A percentile compares a stretch with the other conserved stretches of the same genome.
These are phyloP conservation scores for Kodamaea derodonti DNA, from an alignment of 1,139 yeast species.

Conservation along the genomic window DNA sequence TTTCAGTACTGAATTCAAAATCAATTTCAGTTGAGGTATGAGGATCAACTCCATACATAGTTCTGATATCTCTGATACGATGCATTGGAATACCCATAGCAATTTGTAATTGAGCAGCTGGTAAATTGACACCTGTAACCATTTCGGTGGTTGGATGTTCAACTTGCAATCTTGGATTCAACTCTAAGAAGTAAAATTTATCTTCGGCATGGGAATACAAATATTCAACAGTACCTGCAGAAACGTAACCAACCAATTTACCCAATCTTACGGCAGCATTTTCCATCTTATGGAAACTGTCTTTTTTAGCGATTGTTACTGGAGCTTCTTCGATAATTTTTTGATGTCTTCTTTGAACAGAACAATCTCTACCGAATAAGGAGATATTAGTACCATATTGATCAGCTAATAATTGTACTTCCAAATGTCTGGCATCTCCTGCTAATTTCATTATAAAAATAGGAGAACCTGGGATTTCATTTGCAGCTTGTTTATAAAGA, in stretches of 20 bases:
- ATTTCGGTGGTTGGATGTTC: conserved; percentile 99
- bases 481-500: conserved; percentile 83
- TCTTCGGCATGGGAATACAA: conserved; percentile 90
- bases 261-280: conserved; percentile 96
- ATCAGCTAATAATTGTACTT: conserved; percentile 91
- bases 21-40: conserved; percentile 88
- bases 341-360: conserved; percentile 96
- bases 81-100: conserved; percentile 99
- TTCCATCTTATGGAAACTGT: conserved; percentile 89
- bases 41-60: conserved; percentile 93
- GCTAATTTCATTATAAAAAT: conserved; percentile 93
- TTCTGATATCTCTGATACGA: conserved; percentile 86
- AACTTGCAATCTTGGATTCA: conserved; percentile 97
- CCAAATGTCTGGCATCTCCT: conserved; percentile 93
- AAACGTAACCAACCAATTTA: conserved; percentile 91
- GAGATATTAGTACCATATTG: conserved; percentile 95
- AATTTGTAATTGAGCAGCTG: conserved; percentile 96
- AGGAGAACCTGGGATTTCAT: conserved; percentile 95
- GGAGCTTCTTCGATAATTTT: conserved; percentile 97
- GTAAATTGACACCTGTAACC: conserved; percentile 97
- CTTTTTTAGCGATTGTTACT: conserved; percentile 84
- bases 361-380: conserved; percentile 92
- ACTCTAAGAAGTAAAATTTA: conserved; percentile 90
- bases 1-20: conserved; percentile 77
- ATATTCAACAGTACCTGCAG: conserved; percentile 98